A percentile compares a stretch with the other conserved stretches of the same genome.
phyloP scores from a whole-genome alignment of 345 rosid species.

The Salix dunnii region DNA sequence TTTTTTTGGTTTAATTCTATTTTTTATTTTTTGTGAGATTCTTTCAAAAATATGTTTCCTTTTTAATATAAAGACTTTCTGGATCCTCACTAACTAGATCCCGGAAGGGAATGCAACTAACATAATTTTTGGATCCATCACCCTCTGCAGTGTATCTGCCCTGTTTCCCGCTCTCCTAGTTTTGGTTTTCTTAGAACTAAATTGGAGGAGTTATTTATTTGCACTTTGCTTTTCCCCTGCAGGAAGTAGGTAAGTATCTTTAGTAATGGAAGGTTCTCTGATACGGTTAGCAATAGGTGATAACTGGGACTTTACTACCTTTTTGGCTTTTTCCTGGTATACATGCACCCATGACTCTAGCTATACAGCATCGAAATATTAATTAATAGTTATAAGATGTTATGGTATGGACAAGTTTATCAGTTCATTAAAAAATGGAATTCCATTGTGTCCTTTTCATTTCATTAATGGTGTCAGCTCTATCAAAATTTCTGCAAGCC shows the following conservation, averaged over 20 bases:
- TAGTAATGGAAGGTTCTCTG: not conserved
- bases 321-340: not conserved
- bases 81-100: too few species aligned
- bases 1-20: not conserved
- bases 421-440: not conserved
- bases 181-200: slow-evolving; percentile 69
- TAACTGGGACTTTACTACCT: not conserved
- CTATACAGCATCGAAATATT: not conserved
- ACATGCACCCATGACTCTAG: not conserved
- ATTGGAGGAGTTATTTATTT: slow-evolving; percentile 77
- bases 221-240: slow-evolving; percentile 82
- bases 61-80: not conserved
- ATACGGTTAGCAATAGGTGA: not conserved
- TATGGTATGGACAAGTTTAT: not conserved
- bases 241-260: slow-evolving; percentile 74
- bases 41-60: not conserved
- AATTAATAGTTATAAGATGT: not conserved
- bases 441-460: slow-evolving; percentile 10
- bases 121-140: slow-evolving; percentile 93
- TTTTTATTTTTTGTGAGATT: not conserved
- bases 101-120: too few species aligned
- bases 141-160: slow-evolving; percentile 78
- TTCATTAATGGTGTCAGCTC: slow-evolving; percentile 29
- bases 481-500: slow-evolving; percentile 78
- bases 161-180: slow-evolving; percentile 86